phyloP scores from a whole-genome alignment of 2,329 filamentous ascomycete species.

The Chrysosporium keratinophilum region DNA sequence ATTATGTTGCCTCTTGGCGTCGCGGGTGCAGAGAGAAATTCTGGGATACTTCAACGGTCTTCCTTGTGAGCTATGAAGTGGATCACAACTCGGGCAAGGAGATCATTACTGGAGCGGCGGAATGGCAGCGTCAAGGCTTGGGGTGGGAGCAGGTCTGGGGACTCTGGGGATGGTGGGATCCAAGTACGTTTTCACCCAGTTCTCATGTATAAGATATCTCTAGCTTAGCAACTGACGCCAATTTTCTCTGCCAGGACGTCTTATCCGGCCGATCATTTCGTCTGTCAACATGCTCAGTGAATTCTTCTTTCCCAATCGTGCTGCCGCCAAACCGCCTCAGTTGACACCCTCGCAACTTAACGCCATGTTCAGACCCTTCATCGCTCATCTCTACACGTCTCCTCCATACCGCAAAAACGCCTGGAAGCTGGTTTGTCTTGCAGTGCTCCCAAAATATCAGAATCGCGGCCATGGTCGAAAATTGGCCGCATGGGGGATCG shows the following conservation, averaged over 20 bases:
- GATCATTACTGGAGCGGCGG: conserved; percentile 10
- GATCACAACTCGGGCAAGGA: background rate
- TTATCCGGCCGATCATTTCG: conserved; percentile 1
- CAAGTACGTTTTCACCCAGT: conserved; percentile 6
- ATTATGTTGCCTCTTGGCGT: conserved; percentile 3
- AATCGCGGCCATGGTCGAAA: conserved; percentile 2
- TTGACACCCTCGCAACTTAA: background rate
- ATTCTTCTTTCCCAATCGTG: conserved; percentile 9
- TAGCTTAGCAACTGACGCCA: background rate
- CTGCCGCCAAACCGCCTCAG: conserved; percentile 7
- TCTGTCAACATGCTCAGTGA: conserved; percentile 2
- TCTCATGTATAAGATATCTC: background rate
- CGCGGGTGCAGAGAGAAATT: conserved; percentile 1
- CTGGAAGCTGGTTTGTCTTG: background rate
- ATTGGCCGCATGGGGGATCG: background rate
- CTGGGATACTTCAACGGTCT: conserved; percentile 10
- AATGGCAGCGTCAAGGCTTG: conserved; percentile 7
- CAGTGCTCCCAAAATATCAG: conserved; percentile 7
- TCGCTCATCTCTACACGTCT: background rate
- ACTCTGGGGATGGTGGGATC: conserved; percentile 12
- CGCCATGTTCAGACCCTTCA: background rate
- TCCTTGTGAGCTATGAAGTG: conserved; percentile 12
- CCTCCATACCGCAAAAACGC: background rate
- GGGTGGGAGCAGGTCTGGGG: conserved; percentile 13
- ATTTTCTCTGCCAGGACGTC: background rate